A percentile compares a stretch with the other conserved stretches of the same genome.
Evolutionary conservation across 2,329 filamentous ascomycete genomes (phyloP).

Genomic region (Trichoderma brevicompactum): DNA sequence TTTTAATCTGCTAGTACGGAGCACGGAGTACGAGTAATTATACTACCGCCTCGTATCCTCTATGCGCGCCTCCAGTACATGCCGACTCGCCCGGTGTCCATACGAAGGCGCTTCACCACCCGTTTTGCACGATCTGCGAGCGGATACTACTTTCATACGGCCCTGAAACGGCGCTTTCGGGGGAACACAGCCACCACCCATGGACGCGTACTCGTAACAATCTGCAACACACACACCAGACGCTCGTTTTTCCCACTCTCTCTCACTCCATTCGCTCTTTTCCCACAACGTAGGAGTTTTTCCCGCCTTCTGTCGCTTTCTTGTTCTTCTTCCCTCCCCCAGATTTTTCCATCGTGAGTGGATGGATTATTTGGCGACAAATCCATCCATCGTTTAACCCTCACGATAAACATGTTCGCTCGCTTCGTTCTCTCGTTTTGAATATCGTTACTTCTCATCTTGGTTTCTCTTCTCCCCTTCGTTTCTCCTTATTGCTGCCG

Average conservation of each 20-base stretch:
- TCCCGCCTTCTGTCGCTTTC: constrained; percentile 11
- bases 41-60: constrained; percentile 15
- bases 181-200: constrained; percentile 24
- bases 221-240: constrained; percentile 9
- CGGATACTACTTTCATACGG: constrained; percentile 24
- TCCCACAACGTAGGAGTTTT: neutral
- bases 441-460: constrained; percentile 1
- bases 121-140: constrained; percentile 22
- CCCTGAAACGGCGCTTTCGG: constrained; percentile 25
- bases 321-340: constrained; percentile 11
- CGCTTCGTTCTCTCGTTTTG: constrained; percentile 26
- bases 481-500: constrained; percentile 9
- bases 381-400: constrained; percentile 25
- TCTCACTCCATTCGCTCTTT: constrained; percentile 15
- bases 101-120: neutral
- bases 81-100: constrained; percentile 6
- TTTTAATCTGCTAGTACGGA: constrained; percentile 25
- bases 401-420: constrained; percentile 25
- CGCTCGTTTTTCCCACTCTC: constrained; percentile 1
- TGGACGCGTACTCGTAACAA: constrained; percentile 23
- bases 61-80: neutral
- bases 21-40: constrained; percentile 9
- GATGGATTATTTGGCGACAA: constrained; percentile 26
- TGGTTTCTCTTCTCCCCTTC: neutral
- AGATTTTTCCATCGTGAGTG: constrained; percentile 25